Evolutionary conservation across 2,329 filamentous ascomycete species (phyloP).

Genomic region (Verticillium klebahnii): DNA sequence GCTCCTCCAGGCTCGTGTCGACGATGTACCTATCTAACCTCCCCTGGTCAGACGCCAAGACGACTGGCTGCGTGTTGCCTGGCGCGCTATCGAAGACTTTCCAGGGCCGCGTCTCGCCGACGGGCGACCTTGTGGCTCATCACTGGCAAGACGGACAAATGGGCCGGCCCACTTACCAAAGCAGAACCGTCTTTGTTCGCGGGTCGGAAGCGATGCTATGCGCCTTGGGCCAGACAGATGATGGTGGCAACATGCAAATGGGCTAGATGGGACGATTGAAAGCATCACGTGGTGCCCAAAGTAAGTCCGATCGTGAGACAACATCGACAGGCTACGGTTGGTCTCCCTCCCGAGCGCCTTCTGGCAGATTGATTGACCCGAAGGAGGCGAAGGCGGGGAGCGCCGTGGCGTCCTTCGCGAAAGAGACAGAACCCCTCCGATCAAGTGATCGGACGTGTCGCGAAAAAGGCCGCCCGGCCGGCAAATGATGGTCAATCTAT

Average conservation of each 20-base stretch:
- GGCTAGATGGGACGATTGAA: not conserved
- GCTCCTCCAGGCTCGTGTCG: not conserved
- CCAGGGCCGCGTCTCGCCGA: not conserved
- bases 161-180: not conserved
- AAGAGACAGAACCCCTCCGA: not conserved
- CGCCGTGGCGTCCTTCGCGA: not conserved
- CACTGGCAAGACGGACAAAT: not conserved
- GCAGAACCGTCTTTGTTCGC: not conserved
- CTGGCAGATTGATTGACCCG: not conserved
- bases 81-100: not conserved
- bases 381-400: not conserved
- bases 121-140: not conserved
- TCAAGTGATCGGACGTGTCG: not conserved
- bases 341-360: not conserved
- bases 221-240: too few relatives aligned
- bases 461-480: not conserved
- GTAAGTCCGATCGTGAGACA: not conserved
- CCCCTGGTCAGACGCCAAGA: not conserved
- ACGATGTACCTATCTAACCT: not conserved
- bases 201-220: not conserved
- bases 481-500: not conserved
- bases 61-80: not conserved
- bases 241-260: not conserved
- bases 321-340: not conserved
- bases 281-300: not conserved